phyloP scores from a whole-genome alignment of 2,329 filamentous ascomycete species.

The Alternaria viburni region DNA sequence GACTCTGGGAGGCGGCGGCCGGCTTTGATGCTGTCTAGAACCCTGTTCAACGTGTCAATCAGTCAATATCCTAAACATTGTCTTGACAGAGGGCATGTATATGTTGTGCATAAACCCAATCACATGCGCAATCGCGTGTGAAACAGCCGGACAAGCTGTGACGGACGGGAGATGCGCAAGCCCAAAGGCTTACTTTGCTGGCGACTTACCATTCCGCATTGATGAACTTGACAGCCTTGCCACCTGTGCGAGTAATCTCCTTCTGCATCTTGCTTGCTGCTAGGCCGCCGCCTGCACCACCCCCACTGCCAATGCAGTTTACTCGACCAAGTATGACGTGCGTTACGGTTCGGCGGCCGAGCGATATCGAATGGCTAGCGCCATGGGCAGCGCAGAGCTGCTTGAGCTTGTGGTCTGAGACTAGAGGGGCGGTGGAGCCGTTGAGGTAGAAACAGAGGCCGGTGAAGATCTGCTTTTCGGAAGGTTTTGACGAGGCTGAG shows the following conservation, averaged over 20 bases:
- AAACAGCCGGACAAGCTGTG: not conserved
- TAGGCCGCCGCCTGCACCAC: slow-evolving; percentile 76
- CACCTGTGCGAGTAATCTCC: slow-evolving; percentile 72
- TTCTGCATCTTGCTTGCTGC: slow-evolving; percentile 80
- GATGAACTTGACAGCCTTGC: slow-evolving; percentile 78
- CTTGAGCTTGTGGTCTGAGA: slow-evolving; percentile 88
- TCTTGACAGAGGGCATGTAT: not conserved
- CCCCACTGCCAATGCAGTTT: slow-evolving; percentile 58
- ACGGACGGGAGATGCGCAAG: not conserved
- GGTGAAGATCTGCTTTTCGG: slow-evolving; percentile 64
- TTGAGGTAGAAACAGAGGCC: slow-evolving; percentile 83
- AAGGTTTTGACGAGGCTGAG: slow-evolving; percentile 5
- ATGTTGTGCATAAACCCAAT: slow-evolving; percentile 2
- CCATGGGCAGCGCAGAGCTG: slow-evolving; percentile 77
- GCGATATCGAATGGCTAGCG: slow-evolving; percentile 70
- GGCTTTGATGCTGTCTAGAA: slow-evolving; percentile 80
- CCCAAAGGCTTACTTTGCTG: not conserved
- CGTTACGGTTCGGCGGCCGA: slow-evolving; percentile 77
- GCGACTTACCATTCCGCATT: slow-evolving; percentile 74
- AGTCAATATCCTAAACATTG: not conserved
- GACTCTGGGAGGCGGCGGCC: slow-evolving; percentile 77
- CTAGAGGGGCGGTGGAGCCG: slow-evolving; percentile 78
- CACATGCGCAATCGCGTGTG: not conserved
- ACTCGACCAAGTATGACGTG: slow-evolving; percentile 77
- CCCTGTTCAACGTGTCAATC: slow-evolving; percentile 58